Conservation (phyloP, 495 filamentous ascomycete species). For the Penicillium steckii region DNA sequence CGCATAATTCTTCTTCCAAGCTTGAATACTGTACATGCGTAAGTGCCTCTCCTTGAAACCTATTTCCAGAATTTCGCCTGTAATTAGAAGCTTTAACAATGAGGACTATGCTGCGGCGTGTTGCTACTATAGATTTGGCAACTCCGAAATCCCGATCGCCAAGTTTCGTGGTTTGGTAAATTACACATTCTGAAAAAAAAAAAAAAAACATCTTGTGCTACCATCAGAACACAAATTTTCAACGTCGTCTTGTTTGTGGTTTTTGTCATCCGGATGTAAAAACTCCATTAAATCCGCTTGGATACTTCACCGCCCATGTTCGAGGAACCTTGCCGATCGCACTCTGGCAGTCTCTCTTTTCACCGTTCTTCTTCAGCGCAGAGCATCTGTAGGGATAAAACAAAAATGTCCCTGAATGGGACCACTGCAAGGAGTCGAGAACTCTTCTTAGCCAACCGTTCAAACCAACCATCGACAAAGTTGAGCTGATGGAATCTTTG, state of each 20-base stretch:
- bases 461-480: neutral
- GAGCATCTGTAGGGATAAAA: neutral
- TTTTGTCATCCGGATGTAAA: neutral
- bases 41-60: too few species aligned
- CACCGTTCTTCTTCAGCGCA: neutral
- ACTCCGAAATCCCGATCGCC: neutral
- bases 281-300: neutral
- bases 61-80: too few species aligned
- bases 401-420: neutral
- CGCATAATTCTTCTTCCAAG: too few species aligned
- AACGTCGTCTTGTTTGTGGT: neutral
- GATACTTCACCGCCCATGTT: neutral
- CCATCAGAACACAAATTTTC: neutral
- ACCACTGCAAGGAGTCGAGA: neutral
- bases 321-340: neutral
- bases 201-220: neutral
- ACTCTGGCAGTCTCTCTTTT: neutral
- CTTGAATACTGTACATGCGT: too few species aligned
- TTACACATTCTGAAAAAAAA: neutral
- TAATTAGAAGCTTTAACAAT: too few species aligned
- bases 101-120: neutral
- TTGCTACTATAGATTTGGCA: neutral
- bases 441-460: neutral
- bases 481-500: neutral
- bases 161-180: neutral